These are phyloP conservation scores for Zelonia costaricensis DNA, from an alignment of 208 protist species.

Conservation along the genomic window DNA sequence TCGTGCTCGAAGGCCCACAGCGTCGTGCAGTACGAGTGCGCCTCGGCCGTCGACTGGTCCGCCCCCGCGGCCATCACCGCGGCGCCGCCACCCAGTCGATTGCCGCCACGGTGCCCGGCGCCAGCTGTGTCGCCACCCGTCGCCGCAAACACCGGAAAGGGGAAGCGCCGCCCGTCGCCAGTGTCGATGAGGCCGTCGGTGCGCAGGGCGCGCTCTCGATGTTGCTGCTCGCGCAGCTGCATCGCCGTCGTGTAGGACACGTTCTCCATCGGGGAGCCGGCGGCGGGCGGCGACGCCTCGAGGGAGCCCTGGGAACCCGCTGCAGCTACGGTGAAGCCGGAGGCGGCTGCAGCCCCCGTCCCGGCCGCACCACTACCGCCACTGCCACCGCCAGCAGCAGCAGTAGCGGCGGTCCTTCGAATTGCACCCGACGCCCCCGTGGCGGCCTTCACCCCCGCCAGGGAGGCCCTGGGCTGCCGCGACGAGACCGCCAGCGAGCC, in stretches of 20 bases:
- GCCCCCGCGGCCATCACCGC: background rate
- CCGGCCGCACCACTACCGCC: background rate
- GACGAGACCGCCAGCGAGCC: background rate
- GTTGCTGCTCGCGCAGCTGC: slow-evolving; percentile 1
- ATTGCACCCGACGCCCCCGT: background rate
- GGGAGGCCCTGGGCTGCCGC: background rate
- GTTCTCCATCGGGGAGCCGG: background rate
- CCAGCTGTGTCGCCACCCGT: background rate
- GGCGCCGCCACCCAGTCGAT: no score
- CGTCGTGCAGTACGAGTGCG: slow-evolving; percentile 28
- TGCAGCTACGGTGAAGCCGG: background rate
- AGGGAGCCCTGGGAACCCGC: no score
- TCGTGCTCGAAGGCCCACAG: slow-evolving; percentile 76
- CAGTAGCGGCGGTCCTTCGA: background rate
- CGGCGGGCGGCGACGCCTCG: background rate
- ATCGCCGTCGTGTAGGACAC: background rate
- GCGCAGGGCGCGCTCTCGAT: background rate
- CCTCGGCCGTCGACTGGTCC: slow-evolving; percentile 6
- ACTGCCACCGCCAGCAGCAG: background rate
- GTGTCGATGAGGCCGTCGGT: slow-evolving; percentile 34
- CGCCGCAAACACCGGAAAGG: slow-evolving; percentile 52
- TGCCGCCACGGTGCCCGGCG: background rate
- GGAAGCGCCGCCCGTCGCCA: slow-evolving; percentile 33
- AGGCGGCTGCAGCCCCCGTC: background rate
- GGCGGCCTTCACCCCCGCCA: background rate